Evolutionary conservation across 179 eudicot species (phyloP).

Genomic region (Patellifolia procumbens): DNA sequence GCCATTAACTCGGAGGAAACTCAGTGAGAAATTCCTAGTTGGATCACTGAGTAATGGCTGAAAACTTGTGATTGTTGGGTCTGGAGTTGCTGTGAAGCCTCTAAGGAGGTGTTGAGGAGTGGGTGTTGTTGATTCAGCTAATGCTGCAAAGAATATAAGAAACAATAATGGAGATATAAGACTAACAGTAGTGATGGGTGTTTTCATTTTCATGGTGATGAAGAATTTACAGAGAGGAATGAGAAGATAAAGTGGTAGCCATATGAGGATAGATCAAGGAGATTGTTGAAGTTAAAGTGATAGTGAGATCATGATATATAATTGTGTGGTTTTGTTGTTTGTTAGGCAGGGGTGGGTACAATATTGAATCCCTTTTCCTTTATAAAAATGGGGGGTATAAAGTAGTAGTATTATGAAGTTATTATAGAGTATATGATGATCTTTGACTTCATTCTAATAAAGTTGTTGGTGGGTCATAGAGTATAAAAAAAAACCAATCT

Average conservation of each 20-base stretch:
- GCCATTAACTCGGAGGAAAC: conserved; percentile 61
- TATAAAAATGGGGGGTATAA: too few species aligned
- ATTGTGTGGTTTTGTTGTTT: neutral
- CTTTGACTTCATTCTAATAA: conserved; percentile 6
- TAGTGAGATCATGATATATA: neutral
- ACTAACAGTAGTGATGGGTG: neutral
- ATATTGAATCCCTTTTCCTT: neutral
- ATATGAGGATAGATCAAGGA: conserved; percentile 13
- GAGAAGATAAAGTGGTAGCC: conserved; percentile 6
- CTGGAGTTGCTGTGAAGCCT: conserved; percentile 62
- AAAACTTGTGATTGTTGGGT: conserved; percentile 44
- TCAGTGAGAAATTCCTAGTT: conserved; percentile 64
- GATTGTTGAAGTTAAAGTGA: neutral
- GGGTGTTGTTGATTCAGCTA: conserved; percentile 23
- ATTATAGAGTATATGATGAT: too few species aligned
- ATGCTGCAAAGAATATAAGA: neutral
- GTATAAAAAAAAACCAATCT: conserved; percentile 3
- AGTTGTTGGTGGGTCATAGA: neutral
- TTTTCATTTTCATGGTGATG: conserved; percentile 5
- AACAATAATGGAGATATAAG: neutral
- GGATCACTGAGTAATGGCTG: conserved; percentile 65
- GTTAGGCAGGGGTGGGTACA: neutral
- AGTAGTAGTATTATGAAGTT: too few species aligned
- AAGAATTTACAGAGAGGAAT: neutral
- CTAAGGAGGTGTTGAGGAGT: conserved; percentile 38